Percentiles rank a stretch among this genome's conserved stretches.
These are phyloP conservation scores for Chamaecrista fasciculata DNA, from an alignment of 306 rosid genomes.

Conservation along the genomic window DNA sequence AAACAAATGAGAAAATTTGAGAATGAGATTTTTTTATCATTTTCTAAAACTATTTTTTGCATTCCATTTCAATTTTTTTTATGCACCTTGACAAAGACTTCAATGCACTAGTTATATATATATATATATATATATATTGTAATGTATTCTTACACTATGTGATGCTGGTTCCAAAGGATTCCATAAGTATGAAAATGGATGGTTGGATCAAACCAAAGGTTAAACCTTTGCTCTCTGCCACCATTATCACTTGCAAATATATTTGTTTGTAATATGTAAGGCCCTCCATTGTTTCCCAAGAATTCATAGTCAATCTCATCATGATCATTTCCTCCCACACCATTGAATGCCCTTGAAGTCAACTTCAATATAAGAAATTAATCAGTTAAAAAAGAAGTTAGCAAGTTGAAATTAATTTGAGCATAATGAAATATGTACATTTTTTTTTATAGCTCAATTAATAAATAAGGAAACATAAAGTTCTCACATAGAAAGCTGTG, in stretches of 20 bases:
- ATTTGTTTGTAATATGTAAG: slow-evolving; percentile 30
- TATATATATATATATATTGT: too few species aligned
- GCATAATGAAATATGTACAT: too few species aligned
- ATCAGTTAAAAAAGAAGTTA: background rate
- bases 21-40: too few species aligned
- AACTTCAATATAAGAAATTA: background rate
- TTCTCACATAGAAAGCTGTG: slow-evolving; percentile 41
- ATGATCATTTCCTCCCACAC: slow-evolving; percentile 10
- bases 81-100: too few species aligned
- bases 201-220: slow-evolving; percentile 40
- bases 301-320: slow-evolving; percentile 40
- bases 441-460: background rate
- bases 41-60: too few species aligned
- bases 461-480: background rate
- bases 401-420: too few species aligned
- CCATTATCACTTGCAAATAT: slow-evolving; percentile 31
- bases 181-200: slow-evolving; percentile 31
- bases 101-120: background rate
- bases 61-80: too few species aligned
- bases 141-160: slow-evolving; percentile 29
- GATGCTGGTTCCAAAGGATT: slow-evolving; percentile 38
- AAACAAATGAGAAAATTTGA: too few species aligned
- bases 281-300: slow-evolving; percentile 32
- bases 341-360: slow-evolving; percentile 15
- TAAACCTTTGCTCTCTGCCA: slow-evolving; percentile 35